Base-by-base conservation (phyloP, 1,139 yeast genomes). In the Pneumocystis canis region DNA sequence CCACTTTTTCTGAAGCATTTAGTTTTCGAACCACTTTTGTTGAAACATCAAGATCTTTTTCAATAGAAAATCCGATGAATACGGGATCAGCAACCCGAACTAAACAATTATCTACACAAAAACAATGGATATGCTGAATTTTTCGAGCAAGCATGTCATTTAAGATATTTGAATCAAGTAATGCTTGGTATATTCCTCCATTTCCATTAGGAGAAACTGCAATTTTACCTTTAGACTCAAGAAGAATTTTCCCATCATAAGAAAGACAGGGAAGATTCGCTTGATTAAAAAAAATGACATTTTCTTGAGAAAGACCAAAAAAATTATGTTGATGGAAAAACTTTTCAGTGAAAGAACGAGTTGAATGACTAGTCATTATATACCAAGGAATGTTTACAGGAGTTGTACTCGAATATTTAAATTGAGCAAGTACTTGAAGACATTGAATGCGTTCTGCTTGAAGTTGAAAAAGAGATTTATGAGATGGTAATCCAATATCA, bases 151-250 rank as follows among this genome's bases (percentile, higher is more conserved):
- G 71, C 72, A 92, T 82, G 72, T 90, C 96, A 9, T 81, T 80
- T 61, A 92, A 72, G 31, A 90, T 78, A 1, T 83, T 82, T 67
- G 85, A 82, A 56, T 80, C 80, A 68, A 77, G 76, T 58, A 94
- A 79, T 1, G 97, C 97, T 71, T 84, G 85, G 77, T 94, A 94
- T 64, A 94, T 78, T 1, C 99, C 99, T 64, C 99, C 99, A 73
- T 94, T 94, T 1, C 99, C 99, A 73, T 94, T 97, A 1, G 99
- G 98, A 14, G 97, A 88, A 70, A 87, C 87, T 47, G 90, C 84
- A 60, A 88, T 80, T 60, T 78, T 75, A 60, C 76, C 71, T 61
- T 80, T 76, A 6, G 82, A 73, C 66, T 82, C 83, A 70, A 89
- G 70, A 65, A 90, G 79, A 69, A 94, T 82, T 71, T 85, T 82